Base-by-base conservation (phyloP, 805 yeast species). In the Hanseniaspora mollemarum region DNA sequence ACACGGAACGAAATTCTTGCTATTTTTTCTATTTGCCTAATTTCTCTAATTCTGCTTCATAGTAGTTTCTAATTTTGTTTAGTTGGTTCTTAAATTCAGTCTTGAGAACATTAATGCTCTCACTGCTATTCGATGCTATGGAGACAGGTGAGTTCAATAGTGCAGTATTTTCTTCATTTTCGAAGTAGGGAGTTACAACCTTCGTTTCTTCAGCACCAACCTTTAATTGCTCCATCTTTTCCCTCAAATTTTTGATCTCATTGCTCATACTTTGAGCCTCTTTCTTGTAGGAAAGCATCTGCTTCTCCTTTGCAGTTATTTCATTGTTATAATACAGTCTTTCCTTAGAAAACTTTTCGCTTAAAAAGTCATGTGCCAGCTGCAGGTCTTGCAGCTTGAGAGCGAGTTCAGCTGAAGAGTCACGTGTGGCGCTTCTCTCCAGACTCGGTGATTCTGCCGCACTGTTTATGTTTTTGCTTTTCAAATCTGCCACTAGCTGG, bases 311-410 rank as follows among this genome's bases (percentile, higher is more conserved):
- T 1, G 40, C 21, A 21, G 45, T 40, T 13, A 80, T 71, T 2
- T 75, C 67, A 53, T 72, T 72, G 46, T 69, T 62, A 51, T 80
- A 76, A 54, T 74, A 75, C 15, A 73, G 72, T 51, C 83, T 71
- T 50, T 83, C 83, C 54, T 78, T 76, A 55, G 80, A 83, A 58
- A 74, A 83, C 57, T 81, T 84, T 59, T 78, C 77, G 2, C 81
- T 72, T 50, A 83, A 66, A 59, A 80, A 83, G 54, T 73, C 78
- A 62, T 82, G 87, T 2, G 87, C 82, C 60, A 83, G 75, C 56
- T 81, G 79, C 48, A 83, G 67, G 60, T 83, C 92, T 51, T 71
- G 74, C 45, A 83, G 66, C 0, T 87, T 87, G 0, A 82, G 76
- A 55, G 71, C 72, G 57, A 58, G 58, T 12, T 55, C 54, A n/a